Evolutionary conservation across 1,139 yeast genomes (phyloP).

Genomic region (Kodamaea fungicola): DNA sequence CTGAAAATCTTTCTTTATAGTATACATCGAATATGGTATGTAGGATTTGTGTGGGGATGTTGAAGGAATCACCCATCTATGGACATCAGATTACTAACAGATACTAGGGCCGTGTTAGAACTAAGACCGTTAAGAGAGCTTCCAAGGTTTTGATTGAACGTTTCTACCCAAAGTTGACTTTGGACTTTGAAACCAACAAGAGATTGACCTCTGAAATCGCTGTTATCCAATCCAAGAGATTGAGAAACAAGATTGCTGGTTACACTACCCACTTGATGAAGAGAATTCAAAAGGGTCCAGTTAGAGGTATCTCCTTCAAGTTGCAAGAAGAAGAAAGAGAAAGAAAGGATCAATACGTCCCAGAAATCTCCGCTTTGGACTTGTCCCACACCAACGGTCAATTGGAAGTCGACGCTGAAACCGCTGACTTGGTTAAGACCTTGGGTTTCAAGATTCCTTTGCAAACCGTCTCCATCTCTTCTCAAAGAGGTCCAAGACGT

Average conservation of each 20-base stretch:
- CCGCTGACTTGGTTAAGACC: conserved; percentile 93
- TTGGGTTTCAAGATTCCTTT: conserved; percentile 96
- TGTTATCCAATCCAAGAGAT: conserved; percentile 98
- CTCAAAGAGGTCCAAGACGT: conserved; percentile 93
- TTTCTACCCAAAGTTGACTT: conserved; percentile 99
- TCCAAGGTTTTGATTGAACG: conserved; percentile 99
- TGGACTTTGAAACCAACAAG: conserved; percentile 99
- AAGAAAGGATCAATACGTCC: conserved; percentile 99
- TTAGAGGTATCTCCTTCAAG: conserved; percentile 99
- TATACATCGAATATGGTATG: conserved; percentile 39
- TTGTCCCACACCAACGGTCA: conserved; percentile 94
- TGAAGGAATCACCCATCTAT: neutral
- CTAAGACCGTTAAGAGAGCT: conserved; percentile 99
- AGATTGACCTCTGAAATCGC: conserved; percentile 98
- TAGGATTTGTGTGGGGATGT: conserved; percentile 8
- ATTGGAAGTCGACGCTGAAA: conserved; percentile 97
- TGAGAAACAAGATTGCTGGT: conserved; percentile 99
- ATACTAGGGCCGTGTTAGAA: conserved; percentile 91
- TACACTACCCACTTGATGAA: conserved; percentile 99
- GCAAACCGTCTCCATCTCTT: conserved; percentile 86
- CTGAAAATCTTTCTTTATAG: conserved; percentile 9
- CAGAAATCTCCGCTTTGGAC: conserved; percentile 99
- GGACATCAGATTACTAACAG: conserved; percentile 24
- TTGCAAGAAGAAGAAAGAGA: conserved; percentile 99
- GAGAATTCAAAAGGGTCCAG: conserved; percentile 99